Percentiles rank a stretch among this genome's conserved stretches.
Conservation (phyloP, 2,329 filamentous ascomycete species). For the Didymella segeticola region DNA sequence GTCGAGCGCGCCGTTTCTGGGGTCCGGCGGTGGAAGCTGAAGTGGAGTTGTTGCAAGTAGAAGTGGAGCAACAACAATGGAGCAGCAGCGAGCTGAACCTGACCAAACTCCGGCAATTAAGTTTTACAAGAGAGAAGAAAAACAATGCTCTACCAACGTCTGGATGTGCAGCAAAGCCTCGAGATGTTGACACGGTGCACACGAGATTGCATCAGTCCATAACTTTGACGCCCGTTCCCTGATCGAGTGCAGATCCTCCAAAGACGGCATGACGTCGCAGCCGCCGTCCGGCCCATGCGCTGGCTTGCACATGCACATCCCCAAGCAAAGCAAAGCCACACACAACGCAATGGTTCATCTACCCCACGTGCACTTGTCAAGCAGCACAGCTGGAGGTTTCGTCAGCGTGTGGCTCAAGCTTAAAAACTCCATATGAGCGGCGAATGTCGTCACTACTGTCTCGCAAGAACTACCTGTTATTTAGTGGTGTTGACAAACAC, state of each 20-base stretch:
- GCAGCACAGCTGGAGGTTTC: conserved; percentile 1
- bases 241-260: conserved; percentile 28
- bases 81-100: neutral
- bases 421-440: conserved; percentile 2
- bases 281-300: conserved; percentile 20
- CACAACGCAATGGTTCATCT: neutral
- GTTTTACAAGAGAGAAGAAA: neutral
- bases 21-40: conserved; percentile 6
- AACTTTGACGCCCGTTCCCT: conserved; percentile 35
- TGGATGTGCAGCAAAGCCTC: neutral
- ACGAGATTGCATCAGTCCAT: conserved; percentile 25
- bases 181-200: conserved; percentile 28
- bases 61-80: neutral
- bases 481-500: neutral
- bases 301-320: neutral
- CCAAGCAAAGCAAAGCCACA: conserved; percentile 8
- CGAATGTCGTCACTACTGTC: neutral
- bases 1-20: conserved; percentile 6
- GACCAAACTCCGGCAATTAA: neutral
- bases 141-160: neutral
- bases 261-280: conserved; percentile 30
- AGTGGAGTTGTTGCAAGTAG: neutral
- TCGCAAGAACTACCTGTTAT: neutral
- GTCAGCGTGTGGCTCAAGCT: conserved; percentile 25
- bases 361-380: conserved; percentile 27